Conservation (phyloP, 1,139 yeast genomes). For the Candida frijolesensis region DNA sequence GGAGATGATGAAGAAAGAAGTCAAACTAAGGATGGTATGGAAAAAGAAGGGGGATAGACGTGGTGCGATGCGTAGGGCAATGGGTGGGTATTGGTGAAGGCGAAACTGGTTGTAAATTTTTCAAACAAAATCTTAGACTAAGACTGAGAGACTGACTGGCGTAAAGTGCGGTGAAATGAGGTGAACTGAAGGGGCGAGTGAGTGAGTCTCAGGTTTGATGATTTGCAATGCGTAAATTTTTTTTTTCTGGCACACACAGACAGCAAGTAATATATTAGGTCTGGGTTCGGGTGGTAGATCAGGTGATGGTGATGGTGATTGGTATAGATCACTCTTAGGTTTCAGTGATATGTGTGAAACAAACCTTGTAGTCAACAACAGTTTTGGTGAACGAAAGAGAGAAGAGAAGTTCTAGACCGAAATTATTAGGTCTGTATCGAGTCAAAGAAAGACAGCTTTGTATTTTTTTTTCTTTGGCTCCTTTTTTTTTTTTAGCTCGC, state of each 20-base stretch:
- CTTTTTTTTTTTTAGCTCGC: neutral
- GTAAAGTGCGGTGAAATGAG: no score
- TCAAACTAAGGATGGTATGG: no score
- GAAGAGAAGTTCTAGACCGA: no score
- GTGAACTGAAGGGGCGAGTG: no score
- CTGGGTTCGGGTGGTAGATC: neutral
- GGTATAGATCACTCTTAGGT: neutral
- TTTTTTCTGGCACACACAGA: no score
- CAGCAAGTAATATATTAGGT: no score
- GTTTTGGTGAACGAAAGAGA: neutral
- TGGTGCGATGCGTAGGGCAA: no score
- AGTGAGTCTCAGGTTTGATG: no score
- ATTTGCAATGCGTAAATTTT: no score
- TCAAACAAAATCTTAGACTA: neutral
- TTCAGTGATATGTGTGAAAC: neutral
- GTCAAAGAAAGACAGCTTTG: neutral
- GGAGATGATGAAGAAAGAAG: no score
- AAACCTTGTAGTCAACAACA: neutral
- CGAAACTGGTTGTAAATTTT: slow-evolving; percentile 4
- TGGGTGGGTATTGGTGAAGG: neutral
- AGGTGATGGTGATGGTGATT: neutral
- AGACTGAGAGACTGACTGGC: neutral
- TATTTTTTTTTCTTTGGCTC: neutral
- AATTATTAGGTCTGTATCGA: neutral
- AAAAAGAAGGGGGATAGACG: no score